These are phyloP conservation scores for Exophiala sideris DNA, from an alignment of 2,329 filamentous ascomycete species.

Conservation along the genomic window DNA sequence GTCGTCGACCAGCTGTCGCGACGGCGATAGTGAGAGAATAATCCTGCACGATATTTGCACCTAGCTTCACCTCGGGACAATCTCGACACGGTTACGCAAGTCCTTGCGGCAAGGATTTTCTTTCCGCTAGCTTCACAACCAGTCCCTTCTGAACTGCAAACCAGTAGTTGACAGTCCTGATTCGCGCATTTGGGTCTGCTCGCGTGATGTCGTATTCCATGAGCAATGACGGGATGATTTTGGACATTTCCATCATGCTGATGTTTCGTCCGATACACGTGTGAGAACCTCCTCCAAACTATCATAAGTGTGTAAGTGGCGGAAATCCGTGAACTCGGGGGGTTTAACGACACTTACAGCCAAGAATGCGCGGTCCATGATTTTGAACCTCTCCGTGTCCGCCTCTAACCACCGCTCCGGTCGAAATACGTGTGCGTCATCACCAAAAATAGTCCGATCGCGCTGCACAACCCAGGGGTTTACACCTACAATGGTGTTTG, in stretches of 20 bases:
- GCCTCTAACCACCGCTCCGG: conserved; percentile 16
- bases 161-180: background rate
- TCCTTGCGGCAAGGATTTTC: too few relatives aligned
- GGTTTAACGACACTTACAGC: conserved; percentile 16
- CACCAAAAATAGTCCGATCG: conserved; percentile 14
- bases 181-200: background rate
- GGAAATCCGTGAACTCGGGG: too few relatives aligned
- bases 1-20: too few relatives aligned
- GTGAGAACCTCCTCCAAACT: conserved; percentile 52
- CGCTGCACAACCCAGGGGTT: conserved; percentile 30
- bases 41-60: too few relatives aligned
- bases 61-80: too few relatives aligned
- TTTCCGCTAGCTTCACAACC: background rate
- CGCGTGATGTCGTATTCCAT: conserved; percentile 20
- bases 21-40: too few relatives aligned
- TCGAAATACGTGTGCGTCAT: conserved; percentile 18
- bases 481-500: conserved; percentile 8
- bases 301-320: conserved; percentile 37
- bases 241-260: conserved; percentile 29
- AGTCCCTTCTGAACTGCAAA: background rate
- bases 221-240: conserved; percentile 23
- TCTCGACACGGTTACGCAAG: too few relatives aligned
- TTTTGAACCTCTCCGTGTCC: conserved; percentile 25
- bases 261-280: conserved; percentile 34
- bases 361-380: conserved; percentile 29